Conservation (phyloP, 2,329 filamentous ascomycete genomes). For the Aspergillus carbonarius region DNA sequence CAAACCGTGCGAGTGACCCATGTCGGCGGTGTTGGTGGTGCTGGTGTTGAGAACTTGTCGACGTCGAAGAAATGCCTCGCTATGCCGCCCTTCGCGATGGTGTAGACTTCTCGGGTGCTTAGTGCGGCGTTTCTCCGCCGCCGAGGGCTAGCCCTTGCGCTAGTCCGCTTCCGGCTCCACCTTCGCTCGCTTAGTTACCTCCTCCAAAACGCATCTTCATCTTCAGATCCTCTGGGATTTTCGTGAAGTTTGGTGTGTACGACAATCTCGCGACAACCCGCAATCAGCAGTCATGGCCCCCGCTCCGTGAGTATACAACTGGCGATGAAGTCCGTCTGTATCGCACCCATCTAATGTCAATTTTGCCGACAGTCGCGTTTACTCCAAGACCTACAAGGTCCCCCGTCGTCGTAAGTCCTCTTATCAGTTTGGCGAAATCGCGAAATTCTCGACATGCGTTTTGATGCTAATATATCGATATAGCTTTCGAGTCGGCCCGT, state of each 20-base stretch:
- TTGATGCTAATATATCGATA: slow-evolving; percentile 38
- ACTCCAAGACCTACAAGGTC: slow-evolving; percentile 99
- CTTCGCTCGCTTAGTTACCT: slow-evolving; percentile 23
- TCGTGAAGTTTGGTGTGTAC: slow-evolving; percentile 29
- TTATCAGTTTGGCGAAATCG: slow-evolving; percentile 16
- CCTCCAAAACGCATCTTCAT: slow-evolving; percentile 21
- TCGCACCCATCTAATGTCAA: slow-evolving; percentile 36
- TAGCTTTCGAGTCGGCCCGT: slow-evolving; percentile 97
- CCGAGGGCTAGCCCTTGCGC: slow-evolving; percentile 23
- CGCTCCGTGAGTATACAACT: slow-evolving; percentile 40
- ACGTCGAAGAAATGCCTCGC: slow-evolving; percentile 33
- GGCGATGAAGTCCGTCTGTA: slow-evolving; percentile 31
- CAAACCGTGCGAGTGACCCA: slow-evolving; percentile 86
- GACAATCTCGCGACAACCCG: slow-evolving; percentile 40
- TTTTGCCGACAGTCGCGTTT: slow-evolving; percentile 58
- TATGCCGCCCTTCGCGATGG: slow-evolving; percentile 26
- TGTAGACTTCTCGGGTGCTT: slow-evolving; percentile 25
- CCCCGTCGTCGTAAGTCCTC: slow-evolving; percentile 71
- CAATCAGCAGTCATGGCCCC: slow-evolving; percentile 44
- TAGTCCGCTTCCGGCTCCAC: slow-evolving; percentile 23
- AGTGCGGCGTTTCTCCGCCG: slow-evolving; percentile 25
- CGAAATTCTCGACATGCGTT: slow-evolving; percentile 2
- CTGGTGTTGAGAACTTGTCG: slow-evolving; percentile 40
- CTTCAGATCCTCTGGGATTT: slow-evolving; percentile 22
- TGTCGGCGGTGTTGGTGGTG: slow-evolving; percentile 59